Conservation (phyloP, 2,329 filamentous ascomycete genomes). For the Phialophora verrucosa region DNA sequence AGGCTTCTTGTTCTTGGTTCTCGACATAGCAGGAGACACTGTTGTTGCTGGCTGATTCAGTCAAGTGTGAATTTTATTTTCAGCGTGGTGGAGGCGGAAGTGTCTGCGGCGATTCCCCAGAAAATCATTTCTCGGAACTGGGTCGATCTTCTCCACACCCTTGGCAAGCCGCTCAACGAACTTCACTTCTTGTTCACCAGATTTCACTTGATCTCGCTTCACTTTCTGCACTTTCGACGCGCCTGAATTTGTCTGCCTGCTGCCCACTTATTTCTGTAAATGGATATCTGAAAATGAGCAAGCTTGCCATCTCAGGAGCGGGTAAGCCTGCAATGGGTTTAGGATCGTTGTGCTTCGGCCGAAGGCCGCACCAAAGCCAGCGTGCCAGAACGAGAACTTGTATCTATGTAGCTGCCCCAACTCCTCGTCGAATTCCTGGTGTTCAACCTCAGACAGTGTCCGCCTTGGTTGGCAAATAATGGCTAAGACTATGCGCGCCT, state of each 20-base stretch:
- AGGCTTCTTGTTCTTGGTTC: conserved; percentile 1
- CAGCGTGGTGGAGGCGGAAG: background rate
- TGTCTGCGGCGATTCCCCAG: background rate
- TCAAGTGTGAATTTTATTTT: background rate
- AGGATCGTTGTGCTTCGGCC: background rate
- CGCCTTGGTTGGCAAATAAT: background rate
- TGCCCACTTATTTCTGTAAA: background rate
- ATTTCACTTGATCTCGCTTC: background rate
- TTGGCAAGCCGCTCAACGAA: background rate
- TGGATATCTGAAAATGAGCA: background rate
- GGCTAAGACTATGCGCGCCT: conserved; percentile 23
- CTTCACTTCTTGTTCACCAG: background rate
- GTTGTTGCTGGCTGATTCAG: background rate
- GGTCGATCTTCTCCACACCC: conserved; percentile 1
- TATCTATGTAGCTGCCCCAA: background rate
- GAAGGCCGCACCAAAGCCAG: background rate
- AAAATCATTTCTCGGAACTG: background rate
- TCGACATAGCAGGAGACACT: background rate
- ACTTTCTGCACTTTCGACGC: background rate
- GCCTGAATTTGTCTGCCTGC: background rate
- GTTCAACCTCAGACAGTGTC: background rate
- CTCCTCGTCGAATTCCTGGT: background rate
- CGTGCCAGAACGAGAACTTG: background rate
- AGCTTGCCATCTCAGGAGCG: background rate
- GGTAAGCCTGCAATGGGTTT: background rate